Conservation (phyloP, 768 basidiomycete species). For the Hygrocybe coccinea region DNA sequence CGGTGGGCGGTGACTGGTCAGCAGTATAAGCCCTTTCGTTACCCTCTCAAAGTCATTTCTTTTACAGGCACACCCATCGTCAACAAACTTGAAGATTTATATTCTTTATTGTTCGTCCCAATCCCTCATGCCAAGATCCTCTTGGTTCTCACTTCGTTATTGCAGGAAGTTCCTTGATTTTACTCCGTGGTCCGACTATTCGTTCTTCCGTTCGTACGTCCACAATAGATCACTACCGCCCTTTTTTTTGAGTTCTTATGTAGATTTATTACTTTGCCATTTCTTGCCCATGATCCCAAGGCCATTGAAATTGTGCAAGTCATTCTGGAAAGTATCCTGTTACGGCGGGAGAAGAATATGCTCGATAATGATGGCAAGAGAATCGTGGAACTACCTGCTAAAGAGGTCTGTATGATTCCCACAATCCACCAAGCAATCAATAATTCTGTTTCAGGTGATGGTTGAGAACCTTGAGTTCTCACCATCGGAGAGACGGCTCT, state of each 20-base stretch:
- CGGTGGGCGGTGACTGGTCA: constrained; percentile 88
- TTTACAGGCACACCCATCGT: constrained; percentile 83
- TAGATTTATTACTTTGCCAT: constrained; percentile 89
- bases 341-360: constrained; percentile 93
- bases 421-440: background rate
- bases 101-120: constrained; percentile 63
- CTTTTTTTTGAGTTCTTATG: constrained; percentile 3
- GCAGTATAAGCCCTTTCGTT: background rate
- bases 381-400: constrained; percentile 84
- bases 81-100: constrained; percentile 88
- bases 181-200: constrained; percentile 74
- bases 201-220: constrained; percentile 80
- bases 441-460: constrained; percentile 41
- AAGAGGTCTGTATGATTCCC: constrained; percentile 51
- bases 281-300: constrained; percentile 84
- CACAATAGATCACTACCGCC: background rate
- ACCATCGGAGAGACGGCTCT: constrained; percentile 75
- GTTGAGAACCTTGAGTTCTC: constrained; percentile 80
- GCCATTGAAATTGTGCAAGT: constrained; percentile 94
- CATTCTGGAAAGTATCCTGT: constrained; percentile 80
- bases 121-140: background rate
- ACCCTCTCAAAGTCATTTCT: background rate
- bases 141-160: background rate
- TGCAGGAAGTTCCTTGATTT: constrained; percentile 71
- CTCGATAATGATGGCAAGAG: constrained; percentile 77